Conservation (phyloP, 1,284 basidiomycete genomes). For the Phellinidium pouzarii region DNA sequence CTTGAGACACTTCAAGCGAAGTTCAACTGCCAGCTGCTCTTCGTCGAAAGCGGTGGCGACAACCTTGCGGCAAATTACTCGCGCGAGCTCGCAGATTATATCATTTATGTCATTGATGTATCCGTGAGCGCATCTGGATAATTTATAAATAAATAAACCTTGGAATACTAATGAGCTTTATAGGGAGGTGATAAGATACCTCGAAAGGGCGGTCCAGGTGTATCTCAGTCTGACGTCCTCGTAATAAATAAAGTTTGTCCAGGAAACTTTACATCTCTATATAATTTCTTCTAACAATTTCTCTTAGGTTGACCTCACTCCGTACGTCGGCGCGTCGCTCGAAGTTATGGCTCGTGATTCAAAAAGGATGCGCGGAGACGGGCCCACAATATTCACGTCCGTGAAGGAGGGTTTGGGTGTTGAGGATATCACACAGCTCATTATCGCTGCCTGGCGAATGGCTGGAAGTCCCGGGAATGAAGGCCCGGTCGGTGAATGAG, state of each 20-base stretch:
- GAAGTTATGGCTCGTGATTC: slow-evolving; percentile 94
- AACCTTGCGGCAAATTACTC: slow-evolving; percentile 96
- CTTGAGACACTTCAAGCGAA: slow-evolving; percentile 94
- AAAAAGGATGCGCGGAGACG: slow-evolving; percentile 88
- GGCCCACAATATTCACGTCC: slow-evolving; percentile 89
- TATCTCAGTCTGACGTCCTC: slow-evolving; percentile 90
- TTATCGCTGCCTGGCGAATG: slow-evolving; percentile 81
- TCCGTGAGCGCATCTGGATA: slow-evolving; percentile 47
- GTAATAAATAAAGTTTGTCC: slow-evolving; percentile 84
- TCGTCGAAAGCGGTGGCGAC: slow-evolving; percentile 95
- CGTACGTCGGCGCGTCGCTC: slow-evolving; percentile 88
- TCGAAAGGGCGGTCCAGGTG: slow-evolving; percentile 94
- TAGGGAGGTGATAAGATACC: slow-evolving; percentile 97
- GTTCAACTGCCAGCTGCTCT: slow-evolving; percentile 75
- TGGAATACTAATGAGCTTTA: slow-evolving; percentile 5
- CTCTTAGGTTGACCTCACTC: slow-evolving; percentile 81
- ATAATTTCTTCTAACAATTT: neutral
- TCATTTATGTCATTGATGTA: slow-evolving; percentile 90
- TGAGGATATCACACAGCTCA: slow-evolving; percentile 75
- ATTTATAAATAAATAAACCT: slow-evolving; percentile 10
- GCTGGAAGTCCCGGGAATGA: slow-evolving; percentile 63
- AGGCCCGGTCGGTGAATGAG: slow-evolving; percentile 40
- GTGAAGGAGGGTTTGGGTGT: slow-evolving; percentile 79
- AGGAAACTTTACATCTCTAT: neutral
- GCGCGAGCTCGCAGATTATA: slow-evolving; percentile 93